Evolutionary conservation across 164 flowering plant species (phyloP).

Genomic region (Malania oleifera): DNA sequence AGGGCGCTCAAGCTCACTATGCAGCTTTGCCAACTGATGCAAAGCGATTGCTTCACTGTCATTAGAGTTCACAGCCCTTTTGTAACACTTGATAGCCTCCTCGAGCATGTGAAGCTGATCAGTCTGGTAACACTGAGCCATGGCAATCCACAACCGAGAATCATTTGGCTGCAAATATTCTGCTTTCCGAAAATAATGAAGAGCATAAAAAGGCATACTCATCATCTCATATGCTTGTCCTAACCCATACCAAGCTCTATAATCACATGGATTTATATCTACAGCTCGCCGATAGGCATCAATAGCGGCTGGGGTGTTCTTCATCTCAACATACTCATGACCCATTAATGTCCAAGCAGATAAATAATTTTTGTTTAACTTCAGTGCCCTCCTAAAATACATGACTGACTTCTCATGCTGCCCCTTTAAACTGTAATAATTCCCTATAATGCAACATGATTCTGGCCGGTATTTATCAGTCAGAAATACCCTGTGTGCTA

Average conservation of each 20-base stretch:
- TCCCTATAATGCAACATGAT: constrained; percentile 96
- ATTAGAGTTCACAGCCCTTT: constrained; percentile 71
- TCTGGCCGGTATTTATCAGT: constrained; percentile 96
- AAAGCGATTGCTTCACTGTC: constrained; percentile 92
- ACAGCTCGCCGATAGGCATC: constrained; percentile 96
- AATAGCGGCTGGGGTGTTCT: constrained; percentile 87
- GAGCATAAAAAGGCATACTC: constrained; percentile 92
- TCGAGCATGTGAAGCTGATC: constrained; percentile 89
- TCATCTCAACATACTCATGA: constrained; percentile 97
- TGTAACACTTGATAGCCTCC: constrained; percentile 92
- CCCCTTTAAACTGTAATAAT: constrained; percentile 94
- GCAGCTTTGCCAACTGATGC: constrained; percentile 81
- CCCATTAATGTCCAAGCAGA: constrained; percentile 99
- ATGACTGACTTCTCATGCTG: constrained; percentile 91
- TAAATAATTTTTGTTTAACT: constrained; percentile 74
- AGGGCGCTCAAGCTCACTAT: constrained; percentile 56
- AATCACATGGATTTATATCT: constrained; percentile 88
- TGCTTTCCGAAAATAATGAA: constrained; percentile 81
- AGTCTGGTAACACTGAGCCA: constrained; percentile 93
- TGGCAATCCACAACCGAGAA: constrained; percentile 90
- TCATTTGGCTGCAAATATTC: constrained; percentile 88
- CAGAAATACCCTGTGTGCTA: constrained; percentile 81
- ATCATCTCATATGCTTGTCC: constrained; percentile 99
- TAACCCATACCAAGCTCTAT: constrained; percentile 98
- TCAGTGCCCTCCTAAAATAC: constrained; percentile 91